Conservation (phyloP, 192 early-diverging fungal species). For the Coemansia biformis region DNA sequence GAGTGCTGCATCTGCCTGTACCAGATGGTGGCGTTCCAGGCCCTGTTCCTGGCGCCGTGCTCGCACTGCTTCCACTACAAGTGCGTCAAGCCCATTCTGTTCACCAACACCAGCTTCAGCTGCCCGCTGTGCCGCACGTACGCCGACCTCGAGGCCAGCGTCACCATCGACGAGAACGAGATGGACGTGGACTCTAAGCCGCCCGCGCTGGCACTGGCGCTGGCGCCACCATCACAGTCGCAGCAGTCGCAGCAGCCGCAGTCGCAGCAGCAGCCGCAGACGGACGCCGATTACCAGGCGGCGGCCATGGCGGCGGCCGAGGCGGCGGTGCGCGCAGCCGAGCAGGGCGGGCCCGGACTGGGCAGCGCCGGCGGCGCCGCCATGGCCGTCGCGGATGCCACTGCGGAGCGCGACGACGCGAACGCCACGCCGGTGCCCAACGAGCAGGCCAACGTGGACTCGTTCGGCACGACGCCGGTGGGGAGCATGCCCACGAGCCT, state of each 20-base stretch:
- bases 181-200: constrained; percentile 38
- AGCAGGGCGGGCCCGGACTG: constrained; percentile 3
- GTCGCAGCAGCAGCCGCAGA: constrained; percentile 10
- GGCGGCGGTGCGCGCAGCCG: constrained; percentile 31
- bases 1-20: constrained; percentile 92
- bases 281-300: constrained; percentile 2
- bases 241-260: constrained; percentile 12
- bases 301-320: constrained; percentile 21
- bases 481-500: constrained; percentile 33
- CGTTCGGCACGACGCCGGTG: constrained; percentile 49
- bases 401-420: constrained; percentile 28
- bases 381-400: neutral
- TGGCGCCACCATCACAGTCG: constrained; percentile 21
- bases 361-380: neutral
- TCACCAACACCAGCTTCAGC: constrained; percentile 67
- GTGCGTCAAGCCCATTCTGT: constrained; percentile 79
- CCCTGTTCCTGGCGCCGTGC: constrained; percentile 88
- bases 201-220: constrained; percentile 4
- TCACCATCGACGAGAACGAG: constrained; percentile 52
- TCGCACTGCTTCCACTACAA: constrained; percentile 93
- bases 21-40: constrained; percentile 79
- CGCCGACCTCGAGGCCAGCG: constrained; percentile 81
- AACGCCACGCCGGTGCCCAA: constrained; percentile 46
- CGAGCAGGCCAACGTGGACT: constrained; percentile 35
- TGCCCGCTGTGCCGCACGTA: constrained; percentile 90